These are phyloP conservation scores for Hypoxylon crocopeplum DNA, from an alignment of 495 filamentous ascomycete species.

Conservation along the genomic window DNA sequence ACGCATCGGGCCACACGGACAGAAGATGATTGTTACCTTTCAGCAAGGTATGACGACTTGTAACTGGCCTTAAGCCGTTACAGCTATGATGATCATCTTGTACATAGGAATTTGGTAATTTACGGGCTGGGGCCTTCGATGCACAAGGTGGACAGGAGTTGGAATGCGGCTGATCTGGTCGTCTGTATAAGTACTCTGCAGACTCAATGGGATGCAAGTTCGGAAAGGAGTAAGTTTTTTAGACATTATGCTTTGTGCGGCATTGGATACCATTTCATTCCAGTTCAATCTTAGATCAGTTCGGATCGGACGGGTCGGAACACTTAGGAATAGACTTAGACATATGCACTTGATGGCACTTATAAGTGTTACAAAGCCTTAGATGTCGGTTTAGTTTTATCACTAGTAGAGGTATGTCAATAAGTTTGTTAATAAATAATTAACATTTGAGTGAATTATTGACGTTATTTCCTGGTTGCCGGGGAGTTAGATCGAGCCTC, in stretches of 20 bases:
- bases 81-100: too few relatives aligned
- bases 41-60: conserved; percentile 1
- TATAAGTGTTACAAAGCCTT: too few relatives aligned
- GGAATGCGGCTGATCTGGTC: conserved; percentile 16
- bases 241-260: conserved; percentile 9
- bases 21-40: conserved; percentile 7
- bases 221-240: conserved; percentile 19
- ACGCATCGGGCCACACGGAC: conserved; percentile 22
- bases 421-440: too few relatives aligned
- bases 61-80: too few relatives aligned
- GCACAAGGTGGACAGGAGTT: conserved; percentile 23
- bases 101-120: conserved; percentile 22
- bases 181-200: conserved; percentile 25
- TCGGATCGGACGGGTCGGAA: conserved; percentile 2
- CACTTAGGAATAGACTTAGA: conserved; percentile 22
- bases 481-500: conserved; percentile 19
- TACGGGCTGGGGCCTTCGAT: conserved; percentile 1
- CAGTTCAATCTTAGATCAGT: conserved; percentile 7
- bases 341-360: background rate
- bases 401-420: too few relatives aligned
- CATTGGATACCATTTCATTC: conserved; percentile 25
- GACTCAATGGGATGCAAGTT: conserved; percentile 24
- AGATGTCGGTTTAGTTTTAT: too few relatives aligned
- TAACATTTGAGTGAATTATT: background rate
- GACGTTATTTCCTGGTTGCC: too few relatives aligned